These are phyloP conservation scores for Saccharomyces hybrid DNA, from an alignment of 1,139 yeast species.

Conservation along the genomic window DNA sequence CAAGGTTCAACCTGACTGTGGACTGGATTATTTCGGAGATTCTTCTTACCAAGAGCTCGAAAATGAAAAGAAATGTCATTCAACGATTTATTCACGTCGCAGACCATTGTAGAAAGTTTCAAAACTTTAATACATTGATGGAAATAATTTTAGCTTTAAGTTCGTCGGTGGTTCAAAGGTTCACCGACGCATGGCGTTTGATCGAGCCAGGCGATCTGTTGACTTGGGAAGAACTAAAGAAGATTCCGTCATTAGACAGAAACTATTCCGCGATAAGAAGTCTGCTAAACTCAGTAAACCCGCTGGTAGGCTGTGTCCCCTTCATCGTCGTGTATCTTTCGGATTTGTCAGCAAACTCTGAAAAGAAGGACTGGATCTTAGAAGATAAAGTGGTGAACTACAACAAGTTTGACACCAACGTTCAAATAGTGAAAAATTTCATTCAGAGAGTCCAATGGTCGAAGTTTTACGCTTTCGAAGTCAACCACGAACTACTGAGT, in stretches of 20 bases:
- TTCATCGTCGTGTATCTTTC: conserved; percentile 80
- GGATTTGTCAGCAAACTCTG: conserved; percentile 75
- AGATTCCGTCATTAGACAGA: conserved; percentile 54
- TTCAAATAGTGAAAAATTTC: conserved; percentile 69
- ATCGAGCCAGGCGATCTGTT: conserved; percentile 49
- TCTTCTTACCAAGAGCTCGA: conserved; percentile 52
- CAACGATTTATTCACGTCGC: conserved; percentile 83
- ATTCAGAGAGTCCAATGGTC: conserved; percentile 86
- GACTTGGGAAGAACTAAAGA: conserved; percentile 58
- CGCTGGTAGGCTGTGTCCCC: conserved; percentile 79
- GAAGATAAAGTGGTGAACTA: conserved; percentile 56
- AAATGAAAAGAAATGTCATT: conserved; percentile 57
- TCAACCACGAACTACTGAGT: conserved; percentile 58
- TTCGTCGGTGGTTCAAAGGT: conserved; percentile 55
- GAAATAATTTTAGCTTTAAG: conserved; percentile 78
- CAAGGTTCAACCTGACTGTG: conserved; percentile 80
- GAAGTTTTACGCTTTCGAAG: conserved; percentile 45
- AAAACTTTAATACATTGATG: conserved; percentile 80
- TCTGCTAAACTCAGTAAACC: conserved; percentile 54
- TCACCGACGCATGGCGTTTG: conserved; percentile 68
- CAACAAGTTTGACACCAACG: conserved; percentile 68
- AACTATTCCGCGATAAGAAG: conserved; percentile 60
- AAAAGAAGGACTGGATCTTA: conserved; percentile 38
- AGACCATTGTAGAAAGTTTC: conserved; percentile 57
- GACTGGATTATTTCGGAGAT: conserved; percentile 92